Evolutionary conservation across 129 eudicot genomes (phyloP), one percentile per base, ranked within the genome.

Genomic region (Helianthus tuberosus): DNA sequence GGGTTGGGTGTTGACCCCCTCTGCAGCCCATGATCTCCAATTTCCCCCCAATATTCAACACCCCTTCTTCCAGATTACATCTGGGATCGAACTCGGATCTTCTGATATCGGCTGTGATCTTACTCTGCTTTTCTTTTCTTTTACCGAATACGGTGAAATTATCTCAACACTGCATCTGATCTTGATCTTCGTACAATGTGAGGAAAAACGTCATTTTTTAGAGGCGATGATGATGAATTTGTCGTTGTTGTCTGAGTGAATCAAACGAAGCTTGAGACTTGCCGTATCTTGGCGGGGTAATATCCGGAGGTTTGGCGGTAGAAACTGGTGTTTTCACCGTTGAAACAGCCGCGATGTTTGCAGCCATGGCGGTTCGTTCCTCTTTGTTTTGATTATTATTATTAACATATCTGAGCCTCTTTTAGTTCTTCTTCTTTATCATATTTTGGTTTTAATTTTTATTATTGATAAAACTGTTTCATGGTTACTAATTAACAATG

Each of bases 201-300:
- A 10, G 7, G 3, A 0, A 25, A 13, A 13, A 1, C 17, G 32
- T 20, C 20, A 29, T 27, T 62, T 29, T 5, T 59, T 9, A 68
- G 81, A 77, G 75, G 75, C 80, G 15, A 61, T 80, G 83, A 79
- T 79, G 46, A 41, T 41, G 60, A 69, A 20, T 35, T 59, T 73
- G 44, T 41, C 8, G 8, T 46, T 5, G 43, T 67, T 67, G 74
- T 79, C 68, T 72, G 68, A 59, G 64, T 73, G 0, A 54, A 73
- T 73, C 59, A 62, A 66, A 10, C 66, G 23, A 75, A 39, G 72
- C 4, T 29, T 79, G 73, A 80, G 51, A 27, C 11, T 36, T 10
- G 13, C 70, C 66, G 79, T 66, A 73, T 64, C 79, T 74, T 73
- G 84, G 75, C 75, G 17, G 43, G 79, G 84, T 54, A 74, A 73